phyloP scores from a whole-genome alignment of 176 grass and related monocot species.

The Oryza brachyantha region DNA sequence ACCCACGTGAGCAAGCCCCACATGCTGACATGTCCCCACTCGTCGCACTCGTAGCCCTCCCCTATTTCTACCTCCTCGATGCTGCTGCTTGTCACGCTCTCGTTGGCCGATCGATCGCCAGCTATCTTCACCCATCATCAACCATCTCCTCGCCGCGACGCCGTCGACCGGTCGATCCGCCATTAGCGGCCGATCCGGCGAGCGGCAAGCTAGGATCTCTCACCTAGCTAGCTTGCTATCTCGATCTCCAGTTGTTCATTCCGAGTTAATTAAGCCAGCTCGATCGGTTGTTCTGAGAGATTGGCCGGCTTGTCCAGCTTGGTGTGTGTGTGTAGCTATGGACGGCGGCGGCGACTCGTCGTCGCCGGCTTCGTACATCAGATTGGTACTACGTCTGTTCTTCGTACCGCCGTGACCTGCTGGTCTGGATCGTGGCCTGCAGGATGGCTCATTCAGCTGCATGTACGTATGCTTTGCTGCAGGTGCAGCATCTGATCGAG shows the following conservation, averaged over 20 bases:
- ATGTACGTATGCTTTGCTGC: not conserved
- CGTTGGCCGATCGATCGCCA: not conserved
- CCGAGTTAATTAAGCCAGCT: not conserved
- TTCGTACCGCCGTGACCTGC: not conserved
- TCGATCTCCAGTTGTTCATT: not conserved
- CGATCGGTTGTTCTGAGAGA: not conserved
- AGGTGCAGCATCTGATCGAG: conserved; percentile 91
- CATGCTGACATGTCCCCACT: conserved; percentile 23
- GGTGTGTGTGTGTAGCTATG: conserved; percentile 18
- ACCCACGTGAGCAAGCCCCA: conserved; percentile 47
- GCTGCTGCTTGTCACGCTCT: conserved; percentile 23
- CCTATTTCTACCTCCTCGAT: conserved; percentile 45
- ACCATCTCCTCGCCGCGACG: not conserved
- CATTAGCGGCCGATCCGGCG: conserved; percentile 7
- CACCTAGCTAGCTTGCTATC: not conserved
- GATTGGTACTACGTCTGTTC: conserved; percentile 44
- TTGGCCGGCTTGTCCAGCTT: not conserved
- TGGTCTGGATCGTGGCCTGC: not conserved
- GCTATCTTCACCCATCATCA: not conserved
- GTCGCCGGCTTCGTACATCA: conserved; percentile 67
- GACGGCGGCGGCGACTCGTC: conserved; percentile 30
- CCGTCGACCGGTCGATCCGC: not conserved
- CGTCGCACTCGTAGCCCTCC: not conserved
- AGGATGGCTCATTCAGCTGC: not conserved
- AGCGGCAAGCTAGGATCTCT: not conserved